Conservation (phyloP, 352 stramenopile species). For the Pythium rhizo-oryzae region DNA sequence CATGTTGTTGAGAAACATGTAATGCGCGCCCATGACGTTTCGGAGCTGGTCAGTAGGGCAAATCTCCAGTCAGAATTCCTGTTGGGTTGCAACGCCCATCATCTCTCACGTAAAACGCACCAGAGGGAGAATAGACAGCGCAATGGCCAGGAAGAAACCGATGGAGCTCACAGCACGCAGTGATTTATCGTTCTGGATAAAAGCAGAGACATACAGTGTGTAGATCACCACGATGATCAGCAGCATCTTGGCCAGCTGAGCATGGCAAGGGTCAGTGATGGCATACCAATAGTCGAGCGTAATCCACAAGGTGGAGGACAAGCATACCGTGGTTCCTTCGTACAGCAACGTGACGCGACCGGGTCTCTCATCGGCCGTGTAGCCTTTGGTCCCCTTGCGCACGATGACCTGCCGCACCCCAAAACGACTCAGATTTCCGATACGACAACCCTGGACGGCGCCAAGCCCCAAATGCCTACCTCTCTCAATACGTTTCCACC, state of each 20-base stretch:
- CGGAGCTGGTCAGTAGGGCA: conserved; percentile 37
- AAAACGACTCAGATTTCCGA: too few relatives aligned
- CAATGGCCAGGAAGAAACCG: conserved; percentile 73
- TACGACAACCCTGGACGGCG: too few relatives aligned
- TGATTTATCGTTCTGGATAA: conserved; percentile 54
- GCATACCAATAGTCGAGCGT: too few relatives aligned
- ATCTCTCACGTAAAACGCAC: conserved; percentile 32
- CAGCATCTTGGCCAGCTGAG: conserved; percentile 63
- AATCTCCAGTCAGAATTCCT: neutral
- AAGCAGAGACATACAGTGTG: conserved; percentile 65
- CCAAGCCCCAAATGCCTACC: too few relatives aligned
- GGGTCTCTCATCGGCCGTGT: conserved; percentile 61
- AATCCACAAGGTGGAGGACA: neutral
- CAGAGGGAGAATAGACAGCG: conserved; percentile 55
- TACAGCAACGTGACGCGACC: conserved; percentile 66
- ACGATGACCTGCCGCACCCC: conserved; percentile 51
- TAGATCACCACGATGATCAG: conserved; percentile 74
- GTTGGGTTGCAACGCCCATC: too few relatives aligned
- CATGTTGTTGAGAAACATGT: conserved; percentile 83
- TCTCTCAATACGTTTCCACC: conserved; percentile 60
- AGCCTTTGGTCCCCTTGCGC: conserved; percentile 59
- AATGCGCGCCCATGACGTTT: conserved; percentile 71
- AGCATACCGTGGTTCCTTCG: conserved; percentile 50
- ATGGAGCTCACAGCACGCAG: conserved; percentile 60
- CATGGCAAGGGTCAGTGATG: neutral